Evolutionary conservation across 1,284 basidiomycete genomes (phyloP).

Genomic region (Naganishia albida): DNA sequence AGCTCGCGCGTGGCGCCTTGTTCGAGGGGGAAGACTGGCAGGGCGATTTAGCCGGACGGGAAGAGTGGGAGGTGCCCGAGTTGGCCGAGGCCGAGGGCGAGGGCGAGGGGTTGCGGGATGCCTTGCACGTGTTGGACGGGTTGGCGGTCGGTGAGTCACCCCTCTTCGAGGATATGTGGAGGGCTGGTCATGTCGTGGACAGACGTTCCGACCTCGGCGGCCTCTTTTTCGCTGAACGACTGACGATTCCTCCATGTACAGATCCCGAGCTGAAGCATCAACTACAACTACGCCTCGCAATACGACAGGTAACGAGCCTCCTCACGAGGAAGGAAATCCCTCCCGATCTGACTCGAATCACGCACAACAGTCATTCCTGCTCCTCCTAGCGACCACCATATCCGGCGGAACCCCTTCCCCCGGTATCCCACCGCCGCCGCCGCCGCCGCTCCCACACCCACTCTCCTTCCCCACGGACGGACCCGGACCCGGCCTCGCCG

Average conservation of each 20-base stretch:
- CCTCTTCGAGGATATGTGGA: no score
- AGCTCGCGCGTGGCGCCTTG: constrained; percentile 4
- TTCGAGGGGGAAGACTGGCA: constrained; percentile 31
- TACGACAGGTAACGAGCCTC: constrained; percentile 20
- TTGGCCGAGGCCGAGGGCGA: not conserved
- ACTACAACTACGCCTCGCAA: constrained; percentile 4
- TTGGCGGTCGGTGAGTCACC: not conserved
- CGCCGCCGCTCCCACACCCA: not conserved
- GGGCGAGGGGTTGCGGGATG: not conserved
- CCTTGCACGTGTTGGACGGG: not conserved
- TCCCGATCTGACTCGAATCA: not conserved
- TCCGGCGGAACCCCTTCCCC: not conserved
- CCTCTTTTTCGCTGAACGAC: no score
- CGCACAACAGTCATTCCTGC: constrained; percentile 5
- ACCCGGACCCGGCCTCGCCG: not conserved
- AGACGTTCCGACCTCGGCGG: no score
- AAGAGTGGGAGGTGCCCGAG: constrained; percentile 25
- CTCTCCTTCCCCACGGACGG: not conserved
- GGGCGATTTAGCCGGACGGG: constrained; percentile 27
- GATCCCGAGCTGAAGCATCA: constrained; percentile 9
- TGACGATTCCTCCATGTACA: no score
- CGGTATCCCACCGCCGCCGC: not conserved
- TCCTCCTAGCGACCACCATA: not conserved
- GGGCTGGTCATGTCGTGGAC: no score
- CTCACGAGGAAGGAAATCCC: not conserved